Evolutionary conservation across 2,329 filamentous ascomycete species (phyloP).

Genomic region (Colletotrichum sidae): DNA sequence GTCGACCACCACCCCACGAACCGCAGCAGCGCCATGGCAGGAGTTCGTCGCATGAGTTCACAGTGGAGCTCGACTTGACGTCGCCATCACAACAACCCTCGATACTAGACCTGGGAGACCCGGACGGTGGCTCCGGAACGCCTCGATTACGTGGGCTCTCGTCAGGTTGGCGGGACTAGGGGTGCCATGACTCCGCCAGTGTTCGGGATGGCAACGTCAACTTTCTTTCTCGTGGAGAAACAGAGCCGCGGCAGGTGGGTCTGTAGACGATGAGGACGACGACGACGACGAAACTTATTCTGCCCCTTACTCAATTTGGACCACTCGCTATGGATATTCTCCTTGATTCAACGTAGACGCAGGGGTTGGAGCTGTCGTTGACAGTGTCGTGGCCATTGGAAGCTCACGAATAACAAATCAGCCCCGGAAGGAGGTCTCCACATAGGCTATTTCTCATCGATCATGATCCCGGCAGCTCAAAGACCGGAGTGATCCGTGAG

Average conservation of each 20-base stretch:
- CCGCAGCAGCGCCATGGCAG: constrained; percentile 3
- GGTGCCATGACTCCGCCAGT: background rate
- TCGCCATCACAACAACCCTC: constrained; percentile 15
- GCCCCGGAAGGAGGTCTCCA: constrained; percentile 16
- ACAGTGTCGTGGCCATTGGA: constrained; percentile 8
- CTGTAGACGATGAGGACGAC: background rate
- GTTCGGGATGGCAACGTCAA: constrained; percentile 3
- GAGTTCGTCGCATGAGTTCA: constrained; percentile 8
- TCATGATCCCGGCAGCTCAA: constrained; percentile 1
- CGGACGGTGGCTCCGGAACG: constrained; percentile 17
- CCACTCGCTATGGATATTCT: background rate
- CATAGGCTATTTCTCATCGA: constrained; percentile 14
- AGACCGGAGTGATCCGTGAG: background rate
- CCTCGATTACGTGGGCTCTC: constrained; percentile 22
- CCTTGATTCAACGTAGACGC: constrained; percentile 8
- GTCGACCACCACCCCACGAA: constrained; percentile 1
- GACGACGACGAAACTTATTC: constrained; percentile 12
- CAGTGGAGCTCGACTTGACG: constrained; percentile 9
- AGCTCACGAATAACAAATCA: constrained; percentile 21
- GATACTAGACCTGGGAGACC: constrained; percentile 11
- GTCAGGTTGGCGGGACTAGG: background rate
- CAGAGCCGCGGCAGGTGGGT: constrained; percentile 1
- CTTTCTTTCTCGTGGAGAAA: background rate
- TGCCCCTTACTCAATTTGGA: constrained; percentile 2
- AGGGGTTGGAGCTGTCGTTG: background rate